A percentile compares a stretch with the other conserved stretches of the same genome.
phyloP scores from a whole-genome alignment of 441 rosid genomes.

The Adansonia grandidieri region DNA sequence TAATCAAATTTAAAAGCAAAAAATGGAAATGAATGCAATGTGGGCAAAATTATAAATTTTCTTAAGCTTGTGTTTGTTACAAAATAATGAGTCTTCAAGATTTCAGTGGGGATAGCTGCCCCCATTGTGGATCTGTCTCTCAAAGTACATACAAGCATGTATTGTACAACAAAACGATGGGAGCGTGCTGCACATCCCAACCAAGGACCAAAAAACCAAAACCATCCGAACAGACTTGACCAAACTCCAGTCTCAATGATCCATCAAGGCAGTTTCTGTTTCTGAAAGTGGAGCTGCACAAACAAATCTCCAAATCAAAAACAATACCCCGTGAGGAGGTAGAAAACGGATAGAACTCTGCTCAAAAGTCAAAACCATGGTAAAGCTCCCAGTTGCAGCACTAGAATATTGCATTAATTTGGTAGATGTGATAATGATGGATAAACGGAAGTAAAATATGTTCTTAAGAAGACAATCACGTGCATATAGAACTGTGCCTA shows the following conservation, averaged over 20 bases:
- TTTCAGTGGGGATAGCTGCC: not conserved
- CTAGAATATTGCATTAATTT: not conserved
- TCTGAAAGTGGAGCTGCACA: conserved; percentile 95
- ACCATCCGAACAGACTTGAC: conserved; percentile 28
- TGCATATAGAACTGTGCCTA: not conserved
- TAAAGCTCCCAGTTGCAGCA: not conserved
- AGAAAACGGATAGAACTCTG: not conserved
- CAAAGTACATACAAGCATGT: conserved; percentile 29
- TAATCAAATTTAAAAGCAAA: too few relatives aligned
- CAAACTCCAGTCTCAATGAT: conserved; percentile 54
- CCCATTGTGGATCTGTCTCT: conserved; percentile 6
- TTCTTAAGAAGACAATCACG: not conserved
- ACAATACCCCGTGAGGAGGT: not conserved
- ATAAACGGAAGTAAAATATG: not conserved
- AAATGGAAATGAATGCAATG: too few relatives aligned
- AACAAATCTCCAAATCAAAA: conserved; percentile 29
- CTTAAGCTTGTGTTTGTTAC: not conserved
- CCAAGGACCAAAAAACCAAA: conserved; percentile 27
- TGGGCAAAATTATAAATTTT: too few relatives aligned
- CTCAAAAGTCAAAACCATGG: conserved; percentile 8
- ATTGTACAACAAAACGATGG: conserved; percentile 26
- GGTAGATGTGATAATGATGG: not conserved
- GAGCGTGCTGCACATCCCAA: conserved; percentile 39
- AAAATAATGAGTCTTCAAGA: conserved; percentile 8
- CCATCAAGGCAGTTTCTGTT: conserved; percentile 93